phyloP scores from a whole-genome alignment of 495 filamentous ascomycete species.

The Letharia lupina region DNA sequence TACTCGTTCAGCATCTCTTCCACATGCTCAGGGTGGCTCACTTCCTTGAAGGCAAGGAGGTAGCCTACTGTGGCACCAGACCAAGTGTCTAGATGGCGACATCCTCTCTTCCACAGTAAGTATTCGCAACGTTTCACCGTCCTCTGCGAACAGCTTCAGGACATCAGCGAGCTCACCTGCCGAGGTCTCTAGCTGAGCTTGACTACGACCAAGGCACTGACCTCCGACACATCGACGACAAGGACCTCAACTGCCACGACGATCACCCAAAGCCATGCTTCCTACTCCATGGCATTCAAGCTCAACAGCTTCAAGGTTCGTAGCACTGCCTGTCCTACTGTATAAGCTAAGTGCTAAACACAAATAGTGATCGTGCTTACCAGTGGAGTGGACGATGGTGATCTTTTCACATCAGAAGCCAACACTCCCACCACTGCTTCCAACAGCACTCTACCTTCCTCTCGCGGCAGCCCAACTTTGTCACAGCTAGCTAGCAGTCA shows the following conservation, averaged over 20 bases:
- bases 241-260: neutral
- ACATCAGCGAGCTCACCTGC: neutral
- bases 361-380: neutral
- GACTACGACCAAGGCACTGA: neutral
- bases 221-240: neutral
- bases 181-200: neutral
- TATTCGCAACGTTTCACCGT: neutral
- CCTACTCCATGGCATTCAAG: neutral
- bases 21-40: too few relatives aligned
- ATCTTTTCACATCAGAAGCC: neutral
- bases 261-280: neutral
- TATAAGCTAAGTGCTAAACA: neutral
- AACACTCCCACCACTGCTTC: neutral
- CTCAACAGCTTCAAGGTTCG: neutral
- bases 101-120: neutral
- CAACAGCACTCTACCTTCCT: neutral
- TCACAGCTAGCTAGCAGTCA: neutral
- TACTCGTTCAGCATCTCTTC: too few relatives aligned
- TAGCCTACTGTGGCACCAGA: neutral
- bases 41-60: neutral
- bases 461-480: neutral
- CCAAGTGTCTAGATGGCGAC: neutral
- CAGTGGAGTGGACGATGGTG: neutral
- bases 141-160: neutral
- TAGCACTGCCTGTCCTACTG: neutral